phyloP scores from a whole-genome alignment of 306 rosid genomes.

The Gastrolobium bilobum region DNA sequence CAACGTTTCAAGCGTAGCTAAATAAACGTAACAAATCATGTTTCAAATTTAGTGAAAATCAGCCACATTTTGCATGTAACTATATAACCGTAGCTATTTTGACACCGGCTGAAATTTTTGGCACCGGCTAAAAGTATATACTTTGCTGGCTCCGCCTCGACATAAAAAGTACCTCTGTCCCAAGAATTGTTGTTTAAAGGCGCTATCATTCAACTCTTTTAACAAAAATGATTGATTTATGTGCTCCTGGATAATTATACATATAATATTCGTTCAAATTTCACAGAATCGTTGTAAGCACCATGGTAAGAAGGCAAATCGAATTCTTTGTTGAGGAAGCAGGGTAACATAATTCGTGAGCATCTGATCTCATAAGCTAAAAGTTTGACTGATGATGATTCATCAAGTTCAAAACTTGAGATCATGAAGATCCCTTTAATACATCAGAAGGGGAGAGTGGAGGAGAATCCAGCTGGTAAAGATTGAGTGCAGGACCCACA shows the following conservation, averaged over 20 bases:
- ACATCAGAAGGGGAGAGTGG: slow-evolving; percentile 73
- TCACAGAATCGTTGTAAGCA: slow-evolving; percentile 23
- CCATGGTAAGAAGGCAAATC: slow-evolving; percentile 5
- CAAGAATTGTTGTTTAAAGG: too few species aligned
- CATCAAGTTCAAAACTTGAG: slow-evolving; percentile 22
- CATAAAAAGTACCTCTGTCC: not conserved
- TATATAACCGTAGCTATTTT: too few species aligned
- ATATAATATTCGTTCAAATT: not conserved
- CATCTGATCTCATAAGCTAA: not conserved
- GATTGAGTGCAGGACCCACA: slow-evolving; percentile 88
- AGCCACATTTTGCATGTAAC: too few species aligned
- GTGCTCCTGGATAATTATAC: not conserved
- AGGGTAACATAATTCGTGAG: not conserved
- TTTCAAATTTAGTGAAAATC: too few species aligned
- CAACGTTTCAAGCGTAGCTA: too few species aligned
- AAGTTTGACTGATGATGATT: not conserved
- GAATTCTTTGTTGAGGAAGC: slow-evolving; percentile 20
- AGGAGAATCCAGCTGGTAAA: slow-evolving; percentile 88
- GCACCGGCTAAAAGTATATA: too few species aligned
- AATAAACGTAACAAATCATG: too few species aligned
- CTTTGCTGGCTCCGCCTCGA: not conserved
- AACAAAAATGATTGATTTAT: not conserved
- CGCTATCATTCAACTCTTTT: slow-evolving; percentile 15
- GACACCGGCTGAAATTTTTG: too few species aligned
- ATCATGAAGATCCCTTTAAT: slow-evolving; percentile 71